Evolutionary conservation across 139 green algal species (phyloP).

Genomic region (Picochlorum sp.): DNA sequence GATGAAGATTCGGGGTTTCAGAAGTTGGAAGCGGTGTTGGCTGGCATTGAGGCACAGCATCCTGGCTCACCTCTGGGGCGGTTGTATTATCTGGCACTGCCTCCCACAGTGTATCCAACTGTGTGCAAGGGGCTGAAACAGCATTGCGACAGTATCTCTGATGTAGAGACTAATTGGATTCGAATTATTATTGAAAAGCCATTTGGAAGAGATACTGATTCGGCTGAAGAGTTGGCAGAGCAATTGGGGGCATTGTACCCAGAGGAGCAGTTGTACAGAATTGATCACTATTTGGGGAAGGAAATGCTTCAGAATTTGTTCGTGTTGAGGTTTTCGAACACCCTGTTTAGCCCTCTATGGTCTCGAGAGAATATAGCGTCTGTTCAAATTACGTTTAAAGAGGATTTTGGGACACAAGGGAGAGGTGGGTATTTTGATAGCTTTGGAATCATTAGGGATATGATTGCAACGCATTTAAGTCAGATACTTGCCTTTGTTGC

Average conservation of each 20-base stretch:
- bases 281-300: slow-evolving; percentile 98
- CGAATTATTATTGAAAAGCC: slow-evolving; percentile 41
- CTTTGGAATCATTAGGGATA: slow-evolving; percentile 95
- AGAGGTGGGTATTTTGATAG: slow-evolving; percentile 96
- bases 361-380: slow-evolving; percentile 80
- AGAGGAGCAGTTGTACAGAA: slow-evolving; percentile 89
- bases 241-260: slow-evolving; percentile 67
- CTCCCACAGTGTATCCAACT: slow-evolving; percentile 86
- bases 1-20: slow-evolving; percentile 48
- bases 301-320: slow-evolving; percentile 95
- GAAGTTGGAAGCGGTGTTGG: slow-evolving; percentile 32
- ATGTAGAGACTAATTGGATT: slow-evolving; percentile 25
- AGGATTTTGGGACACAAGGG: slow-evolving; percentile 82
- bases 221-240: slow-evolving; percentile 55
- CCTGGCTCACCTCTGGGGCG: slow-evolving; percentile 36
- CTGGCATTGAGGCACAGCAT: slow-evolving; percentile 32
- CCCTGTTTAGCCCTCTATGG: slow-evolving; percentile 73
- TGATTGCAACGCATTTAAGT: slow-evolving; percentile 90
- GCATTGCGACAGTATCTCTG: slow-evolving; percentile 7
- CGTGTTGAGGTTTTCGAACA: slow-evolving; percentile 93
- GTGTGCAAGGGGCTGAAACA: slow-evolving; percentile 39
- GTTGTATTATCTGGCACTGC: slow-evolving; percentile 94
- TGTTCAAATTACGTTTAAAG: slow-evolving; percentile 91
- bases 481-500: slow-evolving; percentile 54
- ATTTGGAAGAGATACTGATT: slow-evolving; percentile 14